Percentiles rank a stretch among this genome's conserved stretches.
Evolutionary conservation across 805 yeast species (phyloP).

Genomic region (Debaryomyces maramus): DNA sequence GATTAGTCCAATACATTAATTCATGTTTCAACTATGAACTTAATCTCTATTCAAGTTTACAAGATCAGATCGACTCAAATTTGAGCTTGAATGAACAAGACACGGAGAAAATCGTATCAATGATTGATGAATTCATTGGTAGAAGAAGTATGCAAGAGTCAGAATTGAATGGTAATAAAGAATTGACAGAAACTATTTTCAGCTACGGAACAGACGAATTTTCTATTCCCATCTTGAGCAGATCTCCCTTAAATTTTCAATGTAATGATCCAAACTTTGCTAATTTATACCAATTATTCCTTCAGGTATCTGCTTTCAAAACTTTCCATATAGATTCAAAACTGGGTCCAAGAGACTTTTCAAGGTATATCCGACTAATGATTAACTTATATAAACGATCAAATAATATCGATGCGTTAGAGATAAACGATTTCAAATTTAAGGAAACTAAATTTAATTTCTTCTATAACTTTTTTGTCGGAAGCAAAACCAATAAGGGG

Average conservation of each 20-base stretch:
- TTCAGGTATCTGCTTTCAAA: conserved; percentile 22
- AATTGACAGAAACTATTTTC: conserved; percentile 12
- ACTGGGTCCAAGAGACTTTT: conserved; percentile 9
- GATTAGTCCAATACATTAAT: conserved; percentile 16
- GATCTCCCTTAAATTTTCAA: conserved; percentile 14
- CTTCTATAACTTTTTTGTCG: conserved; percentile 20
- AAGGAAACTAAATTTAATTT: conserved; percentile 18
- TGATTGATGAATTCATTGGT: conserved; percentile 20
- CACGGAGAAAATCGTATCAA: conserved; percentile 20
- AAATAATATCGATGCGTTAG: conserved; percentile 17
- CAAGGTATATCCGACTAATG: conserved; percentile 21
- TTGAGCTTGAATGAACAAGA: conserved; percentile 16
- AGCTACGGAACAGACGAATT: conserved; percentile 14
- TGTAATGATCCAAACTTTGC: conserved; percentile 19
- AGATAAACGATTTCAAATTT: conserved; percentile 15
- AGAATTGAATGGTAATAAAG: neutral
- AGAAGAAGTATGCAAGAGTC: neutral
- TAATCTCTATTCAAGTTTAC: conserved; percentile 15
- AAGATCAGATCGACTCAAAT: conserved; percentile 15
- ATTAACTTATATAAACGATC: conserved; percentile 21
- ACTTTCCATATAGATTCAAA: neutral
- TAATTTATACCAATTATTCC: conserved; percentile 21
- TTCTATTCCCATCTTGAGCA: neutral
- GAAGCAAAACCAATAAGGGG: conserved; percentile 9
- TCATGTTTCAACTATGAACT: conserved; percentile 21